Evolutionary conservation across 2,329 filamentous ascomycete species (phyloP), one percentile per base, ranked within the genome.

Genomic region (Chaetomiaceae sp.): DNA sequence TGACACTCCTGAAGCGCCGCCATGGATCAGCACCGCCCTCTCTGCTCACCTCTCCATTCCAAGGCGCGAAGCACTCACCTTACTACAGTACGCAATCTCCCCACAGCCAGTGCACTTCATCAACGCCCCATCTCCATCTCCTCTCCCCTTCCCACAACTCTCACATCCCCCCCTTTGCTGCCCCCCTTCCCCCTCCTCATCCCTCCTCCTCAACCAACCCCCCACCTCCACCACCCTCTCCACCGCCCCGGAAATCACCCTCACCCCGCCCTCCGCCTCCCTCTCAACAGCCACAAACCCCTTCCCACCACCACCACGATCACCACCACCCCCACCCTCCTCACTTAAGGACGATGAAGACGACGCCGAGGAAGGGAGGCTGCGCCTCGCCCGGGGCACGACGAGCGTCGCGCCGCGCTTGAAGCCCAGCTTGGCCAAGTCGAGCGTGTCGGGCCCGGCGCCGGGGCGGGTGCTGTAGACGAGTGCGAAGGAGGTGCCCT

Each of bases 11-110:
- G 11, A 20, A 26, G 20, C 14, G 33, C 29, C 36, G 4, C 35
- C 22, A 43, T 6, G 49, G 3, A 41, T 19, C 56, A 45, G 29
- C 24, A n/a, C n/a, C 2, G 12, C 37, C 22, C 24, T 6, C 24
- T 22, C n/a, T 19, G 7, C 14, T 3, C 24, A n/a, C 7, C 8
- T 6, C 29, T 32, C 29, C 2, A 32, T 5, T n/a, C n/a, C 15
- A 19, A 12, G 29, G 11, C 26, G 20, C 19, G 10, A 15, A 12
- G 24, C 3, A 58, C 64, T 62, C 45, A 72, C 71, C 67, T 72
- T 72, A 20, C 65, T 61, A 47, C 72, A 74, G 57, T 75, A 75
- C 48, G 60, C 61, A n/a, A 63, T 66, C 50, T 62, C 63, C 19
- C 62, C 63, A 51, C 71, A 74, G 8, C 68, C 69, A 10, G 65